A percentile compares a stretch with the other conserved stretches of the same genome.
Conservation (phyloP, 768 basidiomycete species). For the Tylopilus cervinicoccineus region DNA sequence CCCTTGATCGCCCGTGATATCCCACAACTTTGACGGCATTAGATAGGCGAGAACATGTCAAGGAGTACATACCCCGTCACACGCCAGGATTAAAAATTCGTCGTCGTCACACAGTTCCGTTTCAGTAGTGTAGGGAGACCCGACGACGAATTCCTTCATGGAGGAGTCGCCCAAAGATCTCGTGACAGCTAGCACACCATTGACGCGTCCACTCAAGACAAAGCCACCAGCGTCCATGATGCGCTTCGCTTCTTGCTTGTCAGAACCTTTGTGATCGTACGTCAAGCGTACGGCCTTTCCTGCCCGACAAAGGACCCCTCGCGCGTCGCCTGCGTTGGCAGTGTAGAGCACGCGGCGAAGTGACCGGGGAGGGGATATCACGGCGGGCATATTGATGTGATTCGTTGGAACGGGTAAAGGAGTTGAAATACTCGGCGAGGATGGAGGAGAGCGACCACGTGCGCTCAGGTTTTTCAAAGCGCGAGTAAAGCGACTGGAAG, state of each 20-base stretch:
- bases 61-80: conserved; percentile 79
- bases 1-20: conserved; percentile 86
- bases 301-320: conserved; percentile 87
- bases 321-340: conserved; percentile 95
- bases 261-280: conserved; percentile 98
- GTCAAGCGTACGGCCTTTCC: conserved; percentile 92
- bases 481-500: conserved; percentile 50
- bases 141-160: conserved; percentile 99
- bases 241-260: conserved; percentile 95
- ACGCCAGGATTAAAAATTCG: conserved; percentile 93
- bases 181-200: conserved; percentile 95
- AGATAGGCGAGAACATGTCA: background rate
- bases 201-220: conserved; percentile 97
- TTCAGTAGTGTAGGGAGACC: conserved; percentile 97
- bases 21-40: conserved; percentile 73
- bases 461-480: conserved; percentile 52
- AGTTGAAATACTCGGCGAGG: conserved; percentile 7
- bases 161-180: conserved; percentile 93
- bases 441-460: conserved; percentile 18
- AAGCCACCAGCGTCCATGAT: conserved; percentile 98
- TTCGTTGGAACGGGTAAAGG: conserved; percentile 24
- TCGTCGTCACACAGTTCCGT: conserved; percentile 87
- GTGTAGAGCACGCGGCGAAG: conserved; percentile 82
- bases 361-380: conserved; percentile 42
- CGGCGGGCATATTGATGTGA: conserved; percentile 26